phyloP scores from a whole-genome alignment of 1,139 yeast species.

The Zhuliangozyma parablackwelliae region DNA sequence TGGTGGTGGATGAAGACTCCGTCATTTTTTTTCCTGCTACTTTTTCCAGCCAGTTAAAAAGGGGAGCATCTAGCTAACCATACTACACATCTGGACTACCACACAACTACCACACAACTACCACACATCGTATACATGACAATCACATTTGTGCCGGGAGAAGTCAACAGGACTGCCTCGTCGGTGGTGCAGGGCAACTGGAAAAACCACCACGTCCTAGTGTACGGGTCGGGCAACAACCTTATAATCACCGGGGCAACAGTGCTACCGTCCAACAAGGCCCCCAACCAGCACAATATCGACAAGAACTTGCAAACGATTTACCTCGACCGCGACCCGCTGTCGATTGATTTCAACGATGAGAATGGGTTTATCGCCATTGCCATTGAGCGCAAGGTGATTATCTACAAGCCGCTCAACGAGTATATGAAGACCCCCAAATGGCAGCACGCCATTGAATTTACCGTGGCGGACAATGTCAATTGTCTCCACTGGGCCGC shows the following conservation, averaged over 20 bases:
- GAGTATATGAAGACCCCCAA: slow-evolving; percentile 39
- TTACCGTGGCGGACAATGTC: slow-evolving; percentile 26
- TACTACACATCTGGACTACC: too few species aligned
- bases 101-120: not conserved
- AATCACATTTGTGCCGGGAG: slow-evolving; percentile 76
- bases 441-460: slow-evolving; percentile 41
- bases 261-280: slow-evolving; percentile 7
- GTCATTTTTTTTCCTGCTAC: too few species aligned
- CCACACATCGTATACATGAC: slow-evolving; percentile 37
- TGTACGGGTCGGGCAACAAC: slow-evolving; percentile 87
- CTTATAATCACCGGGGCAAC: slow-evolving; percentile 48
- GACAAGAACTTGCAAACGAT: slow-evolving; percentile 65
- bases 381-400: slow-evolving; percentile 28
- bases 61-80: too few species aligned
- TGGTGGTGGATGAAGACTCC: too few species aligned
- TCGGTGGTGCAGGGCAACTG: slow-evolving; percentile 63
- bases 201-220: slow-evolving; percentile 62
- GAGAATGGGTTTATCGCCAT: slow-evolving; percentile 56
- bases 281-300: slow-evolving; percentile 8
- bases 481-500: slow-evolving; percentile 67
- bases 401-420: slow-evolving; percentile 41
- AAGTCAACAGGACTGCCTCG: slow-evolving; percentile 57
- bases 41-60: too few species aligned
- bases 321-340: slow-evolving; percentile 64
- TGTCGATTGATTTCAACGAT: slow-evolving; percentile 58